Percentiles rank a stretch among this genome's conserved stretches.
phyloP scores from a whole-genome alignment of 257 asterid species.

The Paulownia fortunei region DNA sequence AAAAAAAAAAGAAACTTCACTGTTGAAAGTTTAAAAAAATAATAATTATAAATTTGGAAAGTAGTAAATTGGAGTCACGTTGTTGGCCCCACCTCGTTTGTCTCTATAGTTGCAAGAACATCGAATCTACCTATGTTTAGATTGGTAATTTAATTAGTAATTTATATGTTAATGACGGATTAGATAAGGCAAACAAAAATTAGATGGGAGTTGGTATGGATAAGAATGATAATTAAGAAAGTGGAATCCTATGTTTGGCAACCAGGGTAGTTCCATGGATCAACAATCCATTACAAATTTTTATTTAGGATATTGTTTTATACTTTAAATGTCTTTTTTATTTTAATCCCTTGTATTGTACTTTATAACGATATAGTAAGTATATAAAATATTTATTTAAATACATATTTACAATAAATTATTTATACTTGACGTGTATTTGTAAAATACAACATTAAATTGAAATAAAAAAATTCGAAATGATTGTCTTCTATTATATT shows the following conservation, averaged over 20 bases:
- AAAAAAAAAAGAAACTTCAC: too few relatives aligned
- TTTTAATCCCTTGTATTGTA: too few relatives aligned
- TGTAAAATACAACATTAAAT: too few relatives aligned
- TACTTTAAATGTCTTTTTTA: too few relatives aligned
- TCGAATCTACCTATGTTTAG: slow-evolving; percentile 16
- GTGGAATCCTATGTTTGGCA: background rate
- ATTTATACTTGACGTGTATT: too few relatives aligned
- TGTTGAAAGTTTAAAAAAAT: too few relatives aligned
- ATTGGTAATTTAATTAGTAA: background rate
- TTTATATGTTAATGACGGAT: slow-evolving; percentile 20
- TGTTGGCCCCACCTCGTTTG: slow-evolving; percentile 23
- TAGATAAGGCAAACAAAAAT: slow-evolving; percentile 10
- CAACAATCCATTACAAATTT: background rate
- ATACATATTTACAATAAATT: too few relatives aligned
- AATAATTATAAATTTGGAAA: background rate
- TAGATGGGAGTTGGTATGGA: slow-evolving; percentile 22
- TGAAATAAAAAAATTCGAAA: too few relatives aligned
- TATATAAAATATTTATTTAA: too few relatives aligned
- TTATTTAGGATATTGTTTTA: background rate
- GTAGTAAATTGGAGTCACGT: slow-evolving; percentile 6
- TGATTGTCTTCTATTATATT: too few relatives aligned
- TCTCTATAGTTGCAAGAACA: slow-evolving; percentile 6
- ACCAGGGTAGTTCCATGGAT: slow-evolving; percentile 6
- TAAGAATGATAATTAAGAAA: slow-evolving; percentile 19
- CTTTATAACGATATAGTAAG: too few relatives aligned